These are phyloP conservation scores for Candida sojae DNA, from an alignment of 1,139 yeast genomes.

Conservation along the genomic window DNA sequence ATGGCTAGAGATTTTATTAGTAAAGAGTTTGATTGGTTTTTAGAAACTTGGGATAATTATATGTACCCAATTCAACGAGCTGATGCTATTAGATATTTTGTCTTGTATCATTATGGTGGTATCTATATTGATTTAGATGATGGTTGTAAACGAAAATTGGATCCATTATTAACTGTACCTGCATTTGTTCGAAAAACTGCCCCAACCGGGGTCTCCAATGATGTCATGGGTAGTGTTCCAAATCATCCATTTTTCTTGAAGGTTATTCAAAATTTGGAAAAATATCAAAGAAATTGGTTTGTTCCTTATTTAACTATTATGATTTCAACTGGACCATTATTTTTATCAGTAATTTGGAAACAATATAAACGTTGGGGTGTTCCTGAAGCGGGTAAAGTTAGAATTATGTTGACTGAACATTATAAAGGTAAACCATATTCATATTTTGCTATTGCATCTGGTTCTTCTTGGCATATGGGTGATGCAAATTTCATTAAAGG, in stretches of 20 bases:
- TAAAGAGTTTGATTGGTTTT: conserved; percentile 83
- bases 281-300: conserved; percentile 70
- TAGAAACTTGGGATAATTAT: conserved; percentile 74
- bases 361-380: conserved; percentile 81
- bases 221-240: conserved; percentile 89
- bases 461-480: conserved; percentile 87
- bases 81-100: conserved; percentile 90
- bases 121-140: conserved; percentile 88
- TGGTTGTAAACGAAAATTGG: conserved; percentile 76
- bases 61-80: conserved; percentile 86
- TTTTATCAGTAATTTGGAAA: conserved; percentile 83
- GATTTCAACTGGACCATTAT: conserved; percentile 92
- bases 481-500: conserved; percentile 78
- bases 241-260: conserved; percentile 82
- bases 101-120: conserved; percentile 83
- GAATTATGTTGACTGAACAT: conserved; percentile 70
- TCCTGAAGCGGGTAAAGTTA: conserved; percentile 61
- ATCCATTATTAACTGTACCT: conserved; percentile 77
- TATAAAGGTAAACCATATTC: conserved; percentile 60
- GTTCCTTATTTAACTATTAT: conserved; percentile 89
- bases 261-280: conserved; percentile 62
- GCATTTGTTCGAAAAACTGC: conserved; percentile 86
- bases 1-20: conserved; percentile 77
- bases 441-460: conserved; percentile 72
- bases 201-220: conserved; percentile 92